Percentiles rank a stretch among this genome's conserved stretches.
Evolutionary conservation across 148 eudicot species (phyloP).

Genomic region (Dysphania ambrosioides): DNA sequence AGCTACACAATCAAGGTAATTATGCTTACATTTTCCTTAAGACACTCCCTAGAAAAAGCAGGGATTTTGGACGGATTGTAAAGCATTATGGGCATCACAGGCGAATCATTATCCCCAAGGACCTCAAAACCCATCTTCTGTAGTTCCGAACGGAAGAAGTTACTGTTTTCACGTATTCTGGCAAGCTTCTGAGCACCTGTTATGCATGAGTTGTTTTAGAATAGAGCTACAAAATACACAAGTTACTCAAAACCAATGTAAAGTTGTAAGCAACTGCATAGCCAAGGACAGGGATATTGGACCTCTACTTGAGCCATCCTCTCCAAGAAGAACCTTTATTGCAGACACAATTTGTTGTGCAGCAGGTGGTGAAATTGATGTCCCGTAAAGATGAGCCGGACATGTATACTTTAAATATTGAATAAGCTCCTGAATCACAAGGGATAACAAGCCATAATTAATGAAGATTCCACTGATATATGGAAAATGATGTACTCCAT

Average conservation of each 20-base stretch:
- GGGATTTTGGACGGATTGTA: slow-evolving; percentile 87
- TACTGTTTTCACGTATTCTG: slow-evolving; percentile 66
- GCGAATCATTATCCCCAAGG: slow-evolving; percentile 82
- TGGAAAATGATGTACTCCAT: too few species aligned
- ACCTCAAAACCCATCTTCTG: slow-evolving; percentile 90
- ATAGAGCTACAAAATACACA: not conserved
- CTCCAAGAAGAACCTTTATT: slow-evolving; percentile 73
- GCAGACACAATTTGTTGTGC: slow-evolving; percentile 88
- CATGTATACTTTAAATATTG: slow-evolving; percentile 67
- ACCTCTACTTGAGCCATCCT: slow-evolving; percentile 98
- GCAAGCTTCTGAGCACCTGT: slow-evolving; percentile 90
- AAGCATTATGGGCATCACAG: slow-evolving; percentile 88
- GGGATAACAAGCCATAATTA: not conserved
- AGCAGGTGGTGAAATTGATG: slow-evolving; percentile 92
- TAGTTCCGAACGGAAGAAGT: slow-evolving; percentile 83
- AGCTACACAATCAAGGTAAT: not conserved
- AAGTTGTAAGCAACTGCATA: not conserved
- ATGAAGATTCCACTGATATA: not conserved
- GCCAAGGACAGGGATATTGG: not conserved
- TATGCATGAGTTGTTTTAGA: slow-evolving; percentile 3
- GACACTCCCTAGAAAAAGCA: slow-evolving; percentile 93
- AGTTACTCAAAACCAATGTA: not conserved
- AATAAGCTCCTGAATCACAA: slow-evolving; percentile 63
- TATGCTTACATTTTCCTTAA: slow-evolving; percentile 67
- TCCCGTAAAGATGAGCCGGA: slow-evolving; percentile 91